Evolutionary conservation across 495 filamentous ascomycete species (phyloP).

Genomic region (Glonium stellatum): DNA sequence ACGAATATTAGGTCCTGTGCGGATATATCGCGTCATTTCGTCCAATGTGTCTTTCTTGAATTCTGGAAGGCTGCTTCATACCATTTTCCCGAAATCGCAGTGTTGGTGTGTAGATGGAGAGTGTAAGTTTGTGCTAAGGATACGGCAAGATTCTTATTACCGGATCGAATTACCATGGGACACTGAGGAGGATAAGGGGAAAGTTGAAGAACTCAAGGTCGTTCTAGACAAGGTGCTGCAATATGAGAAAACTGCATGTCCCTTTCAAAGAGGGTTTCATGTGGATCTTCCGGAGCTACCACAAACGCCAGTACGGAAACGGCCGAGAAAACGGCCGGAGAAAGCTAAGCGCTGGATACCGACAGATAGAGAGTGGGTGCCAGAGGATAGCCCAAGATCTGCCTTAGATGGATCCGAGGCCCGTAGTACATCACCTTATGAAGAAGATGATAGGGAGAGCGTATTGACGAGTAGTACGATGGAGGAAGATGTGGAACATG

Average conservation of each 20-base stretch:
- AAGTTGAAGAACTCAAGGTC: constrained; percentile 57
- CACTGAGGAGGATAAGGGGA: constrained; percentile 50
- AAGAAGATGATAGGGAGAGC: constrained; percentile 27
- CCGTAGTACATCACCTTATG: constrained; percentile 11
- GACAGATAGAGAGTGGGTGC: constrained; percentile 39
- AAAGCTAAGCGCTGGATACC: constrained; percentile 46
- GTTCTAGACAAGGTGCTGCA: constrained; percentile 64
- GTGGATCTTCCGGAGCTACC: constrained; percentile 67
- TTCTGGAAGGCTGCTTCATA: constrained; percentile 70
- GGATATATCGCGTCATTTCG: constrained; percentile 73
- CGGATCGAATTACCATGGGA: constrained; percentile 73
- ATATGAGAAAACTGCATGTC: constrained; percentile 83
- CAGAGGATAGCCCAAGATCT: constrained; percentile 25
- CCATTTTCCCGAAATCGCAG: constrained; percentile 80
- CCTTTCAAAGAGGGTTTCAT: constrained; percentile 69
- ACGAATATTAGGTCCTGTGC: constrained; percentile 53
- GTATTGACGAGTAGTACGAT: constrained; percentile 11
- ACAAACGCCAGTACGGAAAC: constrained; percentile 56
- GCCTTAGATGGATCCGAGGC: constrained; percentile 14
- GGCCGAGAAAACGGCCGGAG: constrained; percentile 53
- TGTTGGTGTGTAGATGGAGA: constrained; percentile 88
- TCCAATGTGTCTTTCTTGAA: constrained; percentile 72
- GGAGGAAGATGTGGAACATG: constrained; percentile 18
- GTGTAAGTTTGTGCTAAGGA: constrained; percentile 74
- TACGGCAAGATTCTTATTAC: constrained; percentile 74